phyloP scores from a whole-genome alignment of 2,329 filamentous ascomycete genomes.

The Aureobasidium sp. region DNA sequence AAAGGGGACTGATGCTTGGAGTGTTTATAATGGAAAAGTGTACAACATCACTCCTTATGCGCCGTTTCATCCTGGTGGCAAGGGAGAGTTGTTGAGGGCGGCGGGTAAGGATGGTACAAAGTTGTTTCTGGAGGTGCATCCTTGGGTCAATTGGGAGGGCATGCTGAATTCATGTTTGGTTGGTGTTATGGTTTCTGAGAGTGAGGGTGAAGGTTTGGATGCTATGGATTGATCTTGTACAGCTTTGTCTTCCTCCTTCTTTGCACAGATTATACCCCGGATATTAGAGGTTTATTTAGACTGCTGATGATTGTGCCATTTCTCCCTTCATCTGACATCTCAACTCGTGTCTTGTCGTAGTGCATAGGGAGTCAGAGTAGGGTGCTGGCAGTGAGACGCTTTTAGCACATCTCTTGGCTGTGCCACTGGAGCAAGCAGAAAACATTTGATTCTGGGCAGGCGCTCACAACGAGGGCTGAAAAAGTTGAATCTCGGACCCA shows the following conservation, averaged over 20 bases:
- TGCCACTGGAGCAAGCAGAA: too few species aligned
- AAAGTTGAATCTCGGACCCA: neutral
- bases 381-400: too few species aligned
- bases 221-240: conserved; percentile 48
- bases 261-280: too few species aligned
- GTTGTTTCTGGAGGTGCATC: conserved; percentile 56
- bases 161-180: conserved; percentile 55
- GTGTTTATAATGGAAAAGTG: conserved; percentile 76
- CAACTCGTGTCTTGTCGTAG: too few species aligned
- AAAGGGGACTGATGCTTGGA: conserved; percentile 79
- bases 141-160: conserved; percentile 62
- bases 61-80: conserved; percentile 83
- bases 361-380: too few species aligned
- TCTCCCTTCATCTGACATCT: too few species aligned
- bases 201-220: conserved; percentile 40
- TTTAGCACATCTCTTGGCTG: too few species aligned
- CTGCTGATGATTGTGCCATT: too few species aligned
- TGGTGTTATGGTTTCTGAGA: conserved; percentile 51
- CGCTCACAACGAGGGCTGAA: too few species aligned
- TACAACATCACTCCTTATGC: conserved; percentile 91
- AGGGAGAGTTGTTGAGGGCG: conserved; percentile 70
- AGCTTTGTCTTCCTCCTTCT: neutral
- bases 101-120: conserved; percentile 61
- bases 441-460: too few species aligned
- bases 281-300: too few species aligned